phyloP scores from a whole-genome alignment of 805 yeast genomes.

The Yarrowia divulgata region DNA sequence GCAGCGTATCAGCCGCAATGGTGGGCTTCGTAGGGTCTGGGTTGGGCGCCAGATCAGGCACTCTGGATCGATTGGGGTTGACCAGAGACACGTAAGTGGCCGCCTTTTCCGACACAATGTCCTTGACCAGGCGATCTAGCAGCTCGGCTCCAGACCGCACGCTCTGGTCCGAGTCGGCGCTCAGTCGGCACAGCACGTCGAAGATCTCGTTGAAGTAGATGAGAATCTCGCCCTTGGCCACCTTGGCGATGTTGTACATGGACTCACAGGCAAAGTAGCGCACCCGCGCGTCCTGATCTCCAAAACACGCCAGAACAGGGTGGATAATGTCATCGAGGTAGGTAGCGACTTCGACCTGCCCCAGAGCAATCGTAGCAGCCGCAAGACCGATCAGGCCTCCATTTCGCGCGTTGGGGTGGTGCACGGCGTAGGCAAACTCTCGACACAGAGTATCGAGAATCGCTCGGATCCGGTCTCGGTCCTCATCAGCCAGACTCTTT shows the following conservation, averaged over 20 bases:
- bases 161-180: constrained; percentile 88
- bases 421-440: constrained; percentile 81
- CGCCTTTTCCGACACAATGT: constrained; percentile 93
- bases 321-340: constrained; percentile 86
- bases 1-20: constrained; percentile 46
- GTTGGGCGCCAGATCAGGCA: constrained; percentile 55
- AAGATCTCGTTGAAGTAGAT: constrained; percentile 92
- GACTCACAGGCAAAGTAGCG: constrained; percentile 97
- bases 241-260: constrained; percentile 92
- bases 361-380: constrained; percentile 92
- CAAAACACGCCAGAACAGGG: constrained; percentile 93
- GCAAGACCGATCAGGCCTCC: constrained; percentile 97
- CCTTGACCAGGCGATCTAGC: constrained; percentile 87
- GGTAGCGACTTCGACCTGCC: constrained; percentile 77
- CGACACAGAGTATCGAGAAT: constrained; percentile 77
- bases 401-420: constrained; percentile 87
- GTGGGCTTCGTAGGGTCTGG: constrained; percentile 48
- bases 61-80: constrained; percentile 66
- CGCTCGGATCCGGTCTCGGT: constrained; percentile 63
- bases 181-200: constrained; percentile 87
- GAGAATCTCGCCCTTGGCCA: constrained; percentile 93
- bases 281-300: constrained; percentile 97
- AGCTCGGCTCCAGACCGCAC: constrained; percentile 96
- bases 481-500: constrained; percentile 66
- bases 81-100: constrained; percentile 68